Conservation (phyloP, 1,139 yeast genomes). For the Lodderomyces pseudojiufengensis region DNA sequence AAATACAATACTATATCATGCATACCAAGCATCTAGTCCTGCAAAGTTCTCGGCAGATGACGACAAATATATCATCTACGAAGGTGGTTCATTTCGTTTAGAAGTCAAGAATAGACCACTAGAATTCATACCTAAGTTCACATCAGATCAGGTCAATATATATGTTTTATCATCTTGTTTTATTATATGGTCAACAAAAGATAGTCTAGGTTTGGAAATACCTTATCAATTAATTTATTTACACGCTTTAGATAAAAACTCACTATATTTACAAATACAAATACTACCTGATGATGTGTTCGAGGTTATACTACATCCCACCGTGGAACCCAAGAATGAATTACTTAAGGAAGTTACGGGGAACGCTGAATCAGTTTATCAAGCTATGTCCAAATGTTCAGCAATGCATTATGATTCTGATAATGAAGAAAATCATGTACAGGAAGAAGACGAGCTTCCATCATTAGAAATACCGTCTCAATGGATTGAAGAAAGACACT, state of each 20-base stretch:
- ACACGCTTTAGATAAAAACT: slow-evolving; percentile 32
- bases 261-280: slow-evolving; percentile 24
- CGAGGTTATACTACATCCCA: neutral
- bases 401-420: slow-evolving; percentile 34
- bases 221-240: slow-evolving; percentile 38
- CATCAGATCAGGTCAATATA: slow-evolving; percentile 18
- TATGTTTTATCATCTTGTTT: slow-evolving; percentile 39
- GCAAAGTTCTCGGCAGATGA: slow-evolving; percentile 31
- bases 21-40: slow-evolving; percentile 39
- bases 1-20: slow-evolving; percentile 34
- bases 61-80: slow-evolving; percentile 41
- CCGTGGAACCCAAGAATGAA: slow-evolving; percentile 1
- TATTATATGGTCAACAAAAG: slow-evolving; percentile 32
- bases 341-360: slow-evolving; percentile 2
- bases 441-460: slow-evolving; percentile 10
- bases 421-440: slow-evolving; percentile 13
- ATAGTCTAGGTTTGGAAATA: slow-evolving; percentile 33
- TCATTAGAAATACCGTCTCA: slow-evolving; percentile 20
- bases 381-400: slow-evolving; percentile 38
- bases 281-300: neutral
- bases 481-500: slow-evolving; percentile 16
- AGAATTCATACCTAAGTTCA: neutral
- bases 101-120: neutral
- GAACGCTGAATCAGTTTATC: slow-evolving; percentile 21
- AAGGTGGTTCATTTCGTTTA: slow-evolving; percentile 29